phyloP scores from a whole-genome alignment of 768 basidiomycete species.

The Amanita muscaria region DNA sequence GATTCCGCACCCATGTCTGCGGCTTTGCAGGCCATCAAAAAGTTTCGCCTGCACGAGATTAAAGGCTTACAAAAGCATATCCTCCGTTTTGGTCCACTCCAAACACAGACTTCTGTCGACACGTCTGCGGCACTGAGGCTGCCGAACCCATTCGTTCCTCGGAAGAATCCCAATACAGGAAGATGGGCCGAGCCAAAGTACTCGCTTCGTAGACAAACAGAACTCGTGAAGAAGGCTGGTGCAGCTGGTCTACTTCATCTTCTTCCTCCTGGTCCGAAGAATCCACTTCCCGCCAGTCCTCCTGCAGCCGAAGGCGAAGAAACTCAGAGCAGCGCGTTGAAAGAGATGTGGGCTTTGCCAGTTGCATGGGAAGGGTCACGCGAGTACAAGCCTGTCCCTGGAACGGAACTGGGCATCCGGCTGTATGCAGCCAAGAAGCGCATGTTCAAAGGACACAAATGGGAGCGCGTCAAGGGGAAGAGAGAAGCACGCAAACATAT shows the following conservation, averaged over 20 bases:
- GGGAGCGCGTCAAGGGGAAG: conserved; percentile 54
- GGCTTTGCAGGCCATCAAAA: conserved; percentile 28
- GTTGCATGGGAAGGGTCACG: conserved; percentile 39
- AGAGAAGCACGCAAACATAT: conserved; percentile 39
- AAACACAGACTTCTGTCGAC: conserved; percentile 11
- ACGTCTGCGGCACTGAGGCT: conserved; percentile 20
- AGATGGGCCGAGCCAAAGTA: conserved; percentile 64
- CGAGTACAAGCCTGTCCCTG: conserved; percentile 32
- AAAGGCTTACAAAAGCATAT: conserved; percentile 28
- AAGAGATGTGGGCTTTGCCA: conserved; percentile 22
- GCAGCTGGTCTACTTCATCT: conserved; percentile 42
- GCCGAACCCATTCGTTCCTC: conserved; percentile 67
- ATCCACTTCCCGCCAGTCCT: conserved; percentile 15
- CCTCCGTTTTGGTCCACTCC: conserved; percentile 28
- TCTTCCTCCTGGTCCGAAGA: conserved; percentile 65
- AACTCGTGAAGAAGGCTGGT: conserved; percentile 66
- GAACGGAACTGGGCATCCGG: conserved; percentile 49
- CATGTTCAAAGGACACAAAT: conserved; percentile 94
- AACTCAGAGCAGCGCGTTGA: conserved; percentile 2
- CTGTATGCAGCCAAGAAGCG: conserved; percentile 70
- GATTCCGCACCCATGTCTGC: conserved; percentile 1
- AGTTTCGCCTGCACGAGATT: conserved; percentile 39
- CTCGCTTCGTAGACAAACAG: conserved; percentile 70
- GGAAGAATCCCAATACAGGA: conserved; percentile 46
- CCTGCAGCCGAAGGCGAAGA: conserved; percentile 4